Conservation (phyloP, 176 grass and related monocot genomes). For the Juncus inflexus region DNA sequence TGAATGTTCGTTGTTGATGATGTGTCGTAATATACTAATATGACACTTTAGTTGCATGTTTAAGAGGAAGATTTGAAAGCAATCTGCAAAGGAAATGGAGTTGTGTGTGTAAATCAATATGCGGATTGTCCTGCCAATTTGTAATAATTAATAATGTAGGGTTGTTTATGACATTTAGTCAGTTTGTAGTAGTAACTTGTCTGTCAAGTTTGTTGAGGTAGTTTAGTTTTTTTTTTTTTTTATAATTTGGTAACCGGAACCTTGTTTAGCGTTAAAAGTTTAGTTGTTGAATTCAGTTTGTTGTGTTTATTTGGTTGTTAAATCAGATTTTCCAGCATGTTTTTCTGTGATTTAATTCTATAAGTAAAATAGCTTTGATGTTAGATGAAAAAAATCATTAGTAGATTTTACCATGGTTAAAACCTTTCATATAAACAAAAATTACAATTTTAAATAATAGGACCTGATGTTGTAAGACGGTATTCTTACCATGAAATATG, state of each 20-base stretch:
- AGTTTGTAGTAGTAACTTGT: constrained; percentile 5
- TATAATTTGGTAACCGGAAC: constrained; percentile 1
- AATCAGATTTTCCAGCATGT: background rate
- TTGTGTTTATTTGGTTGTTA: background rate
- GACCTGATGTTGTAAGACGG: too few species aligned
- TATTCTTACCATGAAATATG: too few species aligned
- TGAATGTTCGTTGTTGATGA: background rate
- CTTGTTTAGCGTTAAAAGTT: constrained; percentile 2
- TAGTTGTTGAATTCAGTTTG: background rate
- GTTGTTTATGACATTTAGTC: constrained; percentile 18
- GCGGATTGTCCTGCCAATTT: constrained; percentile 1
- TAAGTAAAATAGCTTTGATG: too few species aligned
- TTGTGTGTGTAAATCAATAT: background rate
- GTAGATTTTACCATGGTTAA: too few species aligned
- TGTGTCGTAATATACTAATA: too few species aligned
- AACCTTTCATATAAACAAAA: too few species aligned
- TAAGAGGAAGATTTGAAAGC: too few species aligned
- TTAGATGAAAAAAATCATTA: too few species aligned
- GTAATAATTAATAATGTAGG: constrained; percentile 20
- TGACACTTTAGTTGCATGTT: too few species aligned
- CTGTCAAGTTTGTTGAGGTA: background rate
- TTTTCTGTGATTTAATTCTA: too few species aligned
- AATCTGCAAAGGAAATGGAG: constrained; percentile 13
- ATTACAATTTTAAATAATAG: too few species aligned
- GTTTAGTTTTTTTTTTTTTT: constrained; percentile 14